Conservation (phyloP, 2,329 filamentous ascomycete genomes). For the Allantophomopsis cytisporea region DNA sequence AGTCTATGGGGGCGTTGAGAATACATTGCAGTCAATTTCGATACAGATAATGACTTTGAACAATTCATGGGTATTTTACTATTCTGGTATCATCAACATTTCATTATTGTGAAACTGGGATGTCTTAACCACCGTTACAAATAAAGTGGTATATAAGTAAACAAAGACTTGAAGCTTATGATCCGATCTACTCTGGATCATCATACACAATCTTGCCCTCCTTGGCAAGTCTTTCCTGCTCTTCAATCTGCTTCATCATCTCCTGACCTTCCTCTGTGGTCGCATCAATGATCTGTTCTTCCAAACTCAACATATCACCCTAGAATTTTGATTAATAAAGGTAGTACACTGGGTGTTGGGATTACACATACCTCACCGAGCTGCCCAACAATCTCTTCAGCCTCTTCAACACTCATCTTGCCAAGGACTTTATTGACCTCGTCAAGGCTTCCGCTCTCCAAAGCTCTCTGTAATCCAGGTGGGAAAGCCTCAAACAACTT, state of each 20-base stretch:
- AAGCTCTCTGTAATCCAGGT: slow-evolving; percentile 65
- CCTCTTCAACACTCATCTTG: slow-evolving; percentile 78
- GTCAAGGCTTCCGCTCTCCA: slow-evolving; percentile 82
- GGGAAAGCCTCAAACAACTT: slow-evolving; percentile 75
- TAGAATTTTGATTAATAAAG: slow-evolving; percentile 14
- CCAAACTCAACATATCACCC: slow-evolving; percentile 79
- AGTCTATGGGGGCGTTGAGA: background rate
- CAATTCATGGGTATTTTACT: too few relatives aligned
- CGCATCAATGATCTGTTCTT: slow-evolving; percentile 89
- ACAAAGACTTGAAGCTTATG: background rate
- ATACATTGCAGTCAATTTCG: background rate
- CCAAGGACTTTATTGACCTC: slow-evolving; percentile 79
- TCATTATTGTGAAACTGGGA: slow-evolving; percentile 11
- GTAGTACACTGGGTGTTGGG: background rate
- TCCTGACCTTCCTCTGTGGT: slow-evolving; percentile 78
- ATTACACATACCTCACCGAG: slow-evolving; percentile 47
- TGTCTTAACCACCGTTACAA: too few relatives aligned
- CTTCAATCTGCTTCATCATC: slow-evolving; percentile 63
- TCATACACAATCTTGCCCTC: slow-evolving; percentile 6
- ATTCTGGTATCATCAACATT: slow-evolving; percentile 3
- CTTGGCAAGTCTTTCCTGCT: slow-evolving; percentile 25
- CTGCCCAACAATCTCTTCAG: slow-evolving; percentile 71
- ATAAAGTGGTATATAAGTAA: too few relatives aligned
- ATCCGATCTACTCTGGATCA: slow-evolving; percentile 18
- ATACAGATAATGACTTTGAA: too few relatives aligned